Evolutionary conservation across 306 rosid genomes (phyloP).

Genomic region (Purshia tridentata): DNA sequence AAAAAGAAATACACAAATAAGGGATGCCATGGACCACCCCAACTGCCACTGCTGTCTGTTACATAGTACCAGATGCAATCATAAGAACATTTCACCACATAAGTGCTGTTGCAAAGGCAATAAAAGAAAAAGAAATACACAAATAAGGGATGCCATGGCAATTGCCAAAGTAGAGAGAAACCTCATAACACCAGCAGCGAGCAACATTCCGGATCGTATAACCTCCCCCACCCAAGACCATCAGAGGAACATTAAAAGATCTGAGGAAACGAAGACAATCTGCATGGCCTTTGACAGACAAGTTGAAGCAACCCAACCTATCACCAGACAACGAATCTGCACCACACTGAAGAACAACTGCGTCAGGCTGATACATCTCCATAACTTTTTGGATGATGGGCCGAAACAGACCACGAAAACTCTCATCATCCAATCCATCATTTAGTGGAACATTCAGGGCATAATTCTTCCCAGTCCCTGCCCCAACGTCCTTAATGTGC

Average conservation of each 20-base stretch:
- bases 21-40: conserved; percentile 12
- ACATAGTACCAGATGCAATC: conserved; percentile 27
- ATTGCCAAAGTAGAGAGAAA: conserved; percentile 23
- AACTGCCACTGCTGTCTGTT: conserved; percentile 67
- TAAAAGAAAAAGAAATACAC: not conserved
- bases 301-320: conserved; percentile 88
- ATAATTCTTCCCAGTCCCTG: conserved; percentile 72
- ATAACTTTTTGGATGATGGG: conserved; percentile 73
- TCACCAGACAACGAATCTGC: conserved; percentile 90
- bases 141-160: conserved; percentile 14
- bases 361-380: conserved; percentile 83
- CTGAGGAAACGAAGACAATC: conserved; percentile 83
- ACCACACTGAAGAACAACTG: conserved; percentile 91
- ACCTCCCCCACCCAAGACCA: conserved; percentile 96
- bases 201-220: conserved; percentile 90
- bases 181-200: conserved; percentile 99
- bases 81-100: not conserved
- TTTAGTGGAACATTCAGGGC: conserved; percentile 81
- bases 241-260: conserved; percentile 78
- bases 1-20: conserved; percentile 6
- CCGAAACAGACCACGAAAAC: conserved; percentile 70
- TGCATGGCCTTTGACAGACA: conserved; percentile 89
- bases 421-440: conserved; percentile 84
- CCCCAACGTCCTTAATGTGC: conserved; percentile 68
- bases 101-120: not conserved